Percentiles rank a stretch among this genome's conserved stretches.
Evolutionary conservation across 306 rosid species (phyloP).

Genomic region (cucumber (Cucumis sativus)): DNA sequence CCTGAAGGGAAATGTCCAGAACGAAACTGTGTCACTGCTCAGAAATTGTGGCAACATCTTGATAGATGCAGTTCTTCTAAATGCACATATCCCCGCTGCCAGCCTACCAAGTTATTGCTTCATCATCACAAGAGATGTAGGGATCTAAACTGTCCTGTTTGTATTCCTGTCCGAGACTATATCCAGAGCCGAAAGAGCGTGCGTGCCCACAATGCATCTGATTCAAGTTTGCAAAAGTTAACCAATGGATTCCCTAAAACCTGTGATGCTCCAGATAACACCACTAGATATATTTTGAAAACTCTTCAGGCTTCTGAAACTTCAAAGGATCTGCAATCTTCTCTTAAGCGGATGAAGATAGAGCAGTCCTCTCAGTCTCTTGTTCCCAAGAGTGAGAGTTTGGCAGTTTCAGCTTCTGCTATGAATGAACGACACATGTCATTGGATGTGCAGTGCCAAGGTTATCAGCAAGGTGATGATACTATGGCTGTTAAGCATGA

Average conservation of each 20-base stretch:
- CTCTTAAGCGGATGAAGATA: slow-evolving; percentile 70
- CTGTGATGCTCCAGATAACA: slow-evolving; percentile 24
- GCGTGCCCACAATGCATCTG: slow-evolving; percentile 20
- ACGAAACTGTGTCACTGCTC: slow-evolving; percentile 43
- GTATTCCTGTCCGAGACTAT: slow-evolving; percentile 54
- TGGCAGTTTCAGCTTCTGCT: slow-evolving; percentile 31
- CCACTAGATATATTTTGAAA: slow-evolving; percentile 37
- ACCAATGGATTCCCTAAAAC: slow-evolving; percentile 47
- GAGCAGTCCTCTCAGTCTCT: slow-evolving; percentile 52
- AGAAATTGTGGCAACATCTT: slow-evolving; percentile 64
- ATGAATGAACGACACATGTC: slow-evolving; percentile 32
- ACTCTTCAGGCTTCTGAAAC: slow-evolving; percentile 32
- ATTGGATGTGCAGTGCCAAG: slow-evolving; percentile 38
- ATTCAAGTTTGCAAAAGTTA: slow-evolving; percentile 38
- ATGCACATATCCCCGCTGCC: slow-evolving; percentile 58
- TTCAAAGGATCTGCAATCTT: slow-evolving; percentile 60
- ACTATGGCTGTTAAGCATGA: slow-evolving; percentile 45
- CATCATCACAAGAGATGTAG: slow-evolving; percentile 55
- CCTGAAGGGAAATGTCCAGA: slow-evolving; percentile 78
- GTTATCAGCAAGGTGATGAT: slow-evolving; percentile 31
- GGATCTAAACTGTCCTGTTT: slow-evolving; percentile 69
- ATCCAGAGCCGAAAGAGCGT: slow-evolving; percentile 26
- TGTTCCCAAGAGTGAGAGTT: slow-evolving; percentile 41
- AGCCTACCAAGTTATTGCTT: slow-evolving; percentile 52
- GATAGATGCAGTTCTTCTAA: slow-evolving; percentile 28